These are phyloP conservation scores for Ophiostoma himal-ulmi DNA, from an alignment of 2,329 filamentous ascomycete species.

Conservation along the genomic window DNA sequence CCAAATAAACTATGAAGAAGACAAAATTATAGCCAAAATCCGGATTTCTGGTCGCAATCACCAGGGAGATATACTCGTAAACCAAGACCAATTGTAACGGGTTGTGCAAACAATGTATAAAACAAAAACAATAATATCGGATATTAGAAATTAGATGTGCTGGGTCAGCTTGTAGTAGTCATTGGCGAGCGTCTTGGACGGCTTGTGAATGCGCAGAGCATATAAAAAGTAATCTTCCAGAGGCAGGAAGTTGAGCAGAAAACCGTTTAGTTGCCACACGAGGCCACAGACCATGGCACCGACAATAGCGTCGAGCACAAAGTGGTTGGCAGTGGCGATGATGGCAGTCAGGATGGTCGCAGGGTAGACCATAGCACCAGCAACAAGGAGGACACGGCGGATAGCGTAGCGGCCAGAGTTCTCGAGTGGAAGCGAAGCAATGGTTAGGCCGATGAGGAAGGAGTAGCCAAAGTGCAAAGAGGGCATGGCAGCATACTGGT, in stretches of 20 bases:
- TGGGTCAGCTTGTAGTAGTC: slow-evolving; percentile 12
- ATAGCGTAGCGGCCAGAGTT: slow-evolving; percentile 40
- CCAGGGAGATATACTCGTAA: not conserved
- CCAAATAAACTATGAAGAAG: not conserved
- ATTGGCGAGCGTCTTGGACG: slow-evolving; percentile 14
- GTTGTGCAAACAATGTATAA: not conserved
- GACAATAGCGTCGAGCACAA: slow-evolving; percentile 64
- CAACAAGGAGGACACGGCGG: slow-evolving; percentile 42
- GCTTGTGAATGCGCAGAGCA: slow-evolving; percentile 29
- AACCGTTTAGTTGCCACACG: slow-evolving; percentile 53
- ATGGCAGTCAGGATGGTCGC: slow-evolving; percentile 60
- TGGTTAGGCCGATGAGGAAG: slow-evolving; percentile 64
- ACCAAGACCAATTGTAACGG: not conserved
- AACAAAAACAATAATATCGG: not conserved
- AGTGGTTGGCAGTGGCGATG: slow-evolving; percentile 67
- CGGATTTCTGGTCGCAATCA: not conserved
- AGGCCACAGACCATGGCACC: slow-evolving; percentile 59
- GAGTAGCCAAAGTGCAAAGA: slow-evolving; percentile 72
- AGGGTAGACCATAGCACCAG: slow-evolving; percentile 58
- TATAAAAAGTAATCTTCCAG: slow-evolving; percentile 62
- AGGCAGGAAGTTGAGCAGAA: slow-evolving; percentile 57
- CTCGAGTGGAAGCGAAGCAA: slow-evolving; percentile 57
- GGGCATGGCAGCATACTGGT: slow-evolving; percentile 68
- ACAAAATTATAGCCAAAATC: not conserved
- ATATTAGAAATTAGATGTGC: not conserved